Base-by-base conservation (phyloP, 345 rosid genomes). In the Diplotaxis tenuifolia region DNA sequence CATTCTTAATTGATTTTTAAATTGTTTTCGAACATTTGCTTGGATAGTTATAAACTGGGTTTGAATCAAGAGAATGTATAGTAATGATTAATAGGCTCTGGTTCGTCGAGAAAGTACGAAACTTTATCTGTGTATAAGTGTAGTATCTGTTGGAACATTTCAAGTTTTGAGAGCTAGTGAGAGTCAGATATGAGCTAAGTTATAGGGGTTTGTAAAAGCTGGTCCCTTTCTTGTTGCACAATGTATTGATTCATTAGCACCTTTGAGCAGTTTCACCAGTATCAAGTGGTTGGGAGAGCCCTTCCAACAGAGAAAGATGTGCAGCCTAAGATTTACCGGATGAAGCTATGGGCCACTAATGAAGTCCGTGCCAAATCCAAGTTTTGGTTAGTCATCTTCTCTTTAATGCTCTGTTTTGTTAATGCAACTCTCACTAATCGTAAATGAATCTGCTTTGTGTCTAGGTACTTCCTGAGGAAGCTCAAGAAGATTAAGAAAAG, bases 311-410 rank as follows among this genome's bases (percentile, higher is more conserved):
- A 84, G 56, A 31, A 64, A 4, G 87, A 85, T 75, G 87, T 72
- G 66, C 88, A 83, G 1, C 88, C 91, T 25, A 85, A 87, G 83
- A 87, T 87, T 52, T 87, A 83, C 28, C 32, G 88, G 40, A 85
- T 87, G 91, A 87, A 87, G 78, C 83, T 83, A 1, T 87, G 91
- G 87, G 91, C 83, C 12, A 85, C 82, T 7, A 87, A 87, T 52
- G 88, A 85, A 69, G 88, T 87, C 25, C 81, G 87, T 11, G 87
- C 87, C 29, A 87, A 75, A 73, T 84, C 87, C 63, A 87, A 87
- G 82, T 87, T 87, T 72, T 87, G 91, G 85, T 86, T 53, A 66
- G 84, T 52, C 29, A 32, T 56, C 8, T 50, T 27, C 38, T 64
- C 1, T 22, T 25, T 62, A 25, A 15, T 19, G 1, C 23, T n/a